These are phyloP conservation scores for Citrus australasica DNA, from an alignment of 345 rosid genomes.

Conservation along the genomic window DNA sequence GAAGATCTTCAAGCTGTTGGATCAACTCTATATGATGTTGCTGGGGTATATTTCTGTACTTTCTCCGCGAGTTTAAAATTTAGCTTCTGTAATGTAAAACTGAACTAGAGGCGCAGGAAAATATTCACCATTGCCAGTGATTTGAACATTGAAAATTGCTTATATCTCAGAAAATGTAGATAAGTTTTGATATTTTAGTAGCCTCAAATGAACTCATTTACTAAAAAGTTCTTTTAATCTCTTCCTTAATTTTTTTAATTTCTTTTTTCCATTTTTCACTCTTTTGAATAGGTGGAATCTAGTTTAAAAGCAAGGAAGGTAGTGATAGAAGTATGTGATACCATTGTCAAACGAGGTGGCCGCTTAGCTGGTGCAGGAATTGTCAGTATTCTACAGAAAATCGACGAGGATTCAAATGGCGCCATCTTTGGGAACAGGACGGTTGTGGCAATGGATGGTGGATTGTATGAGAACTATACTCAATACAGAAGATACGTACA, in stretches of 20 bases:
- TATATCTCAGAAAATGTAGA: neutral
- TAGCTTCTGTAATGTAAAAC: neutral
- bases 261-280: neutral
- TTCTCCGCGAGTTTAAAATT: neutral
- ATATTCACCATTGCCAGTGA: neutral
- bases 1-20: slow-evolving; percentile 66
- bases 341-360: slow-evolving; percentile 68
- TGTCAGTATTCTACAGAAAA: slow-evolving; percentile 77
- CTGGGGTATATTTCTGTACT: slow-evolving; percentile 38
- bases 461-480: slow-evolving; percentile 66
- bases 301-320: slow-evolving; percentile 42
- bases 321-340: slow-evolving; percentile 56
- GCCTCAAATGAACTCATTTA: neutral
- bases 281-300: slow-evolving; percentile 45
- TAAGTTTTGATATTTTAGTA: neutral
- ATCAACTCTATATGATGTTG: slow-evolving; percentile 39
- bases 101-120: neutral
- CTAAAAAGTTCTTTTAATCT: neutral
- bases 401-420: slow-evolving; percentile 64
- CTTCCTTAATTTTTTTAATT: neutral
- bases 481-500: slow-evolving; percentile 64
- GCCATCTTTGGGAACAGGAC: slow-evolving; percentile 51
- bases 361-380: slow-evolving; percentile 88
- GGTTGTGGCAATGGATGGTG: slow-evolving; percentile 89
- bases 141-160: neutral